Base-by-base conservation (phyloP, 139 green algal genomes). In the Auxenochlorella protothecoides region DNA sequence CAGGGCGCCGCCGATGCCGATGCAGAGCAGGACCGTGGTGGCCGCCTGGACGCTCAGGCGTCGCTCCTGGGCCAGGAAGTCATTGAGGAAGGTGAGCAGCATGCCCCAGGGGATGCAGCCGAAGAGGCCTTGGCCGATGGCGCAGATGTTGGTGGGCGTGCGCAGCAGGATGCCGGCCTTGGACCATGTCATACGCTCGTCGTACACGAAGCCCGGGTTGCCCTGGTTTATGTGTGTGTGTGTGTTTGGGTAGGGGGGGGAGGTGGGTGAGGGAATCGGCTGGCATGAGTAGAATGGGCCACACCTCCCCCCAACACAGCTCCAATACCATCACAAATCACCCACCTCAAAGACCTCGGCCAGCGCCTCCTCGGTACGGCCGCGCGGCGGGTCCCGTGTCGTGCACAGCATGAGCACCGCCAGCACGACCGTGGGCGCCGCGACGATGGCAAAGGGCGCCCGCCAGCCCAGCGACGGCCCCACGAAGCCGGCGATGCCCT, bases 61-160 rank as follows among this genome's bases (percentile, higher is more conserved):
- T 44, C 27, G 27, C 27, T 44, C 27, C 27, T 44, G 27, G 27
- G 27, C 27, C 27, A 44, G 27, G 27, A 44, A 44, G 27, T 44
- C 27, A 66, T 90, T 94, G 54, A 96, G 72, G 82, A 87, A 96
- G 6, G 82, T 88, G 16, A 90, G 69, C 53, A 94, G 75, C 63
- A 95, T 79, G 44, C 88, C 88, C 89, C 90, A 95, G 5, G 90
- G 87, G 66, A 95, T 66, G 72, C 80, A 89, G 5, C 90, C 88
- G 51, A 85, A 81, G 66, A 90, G 71, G 4, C 88, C 86, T 80
- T 89, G 84, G 63, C 73, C 5, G 8, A 74, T 70, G 64, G 12
- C 27, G 27, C 27, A 44, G 27, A 85, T 72, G 65, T 95, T 96
- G 73, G 82, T 88, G 68, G 79, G 81, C 6, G 83, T 78, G 8